Base-by-base conservation (phyloP, 2,329 filamentous ascomycete species). In the Aureobasidium sp. region DNA sequence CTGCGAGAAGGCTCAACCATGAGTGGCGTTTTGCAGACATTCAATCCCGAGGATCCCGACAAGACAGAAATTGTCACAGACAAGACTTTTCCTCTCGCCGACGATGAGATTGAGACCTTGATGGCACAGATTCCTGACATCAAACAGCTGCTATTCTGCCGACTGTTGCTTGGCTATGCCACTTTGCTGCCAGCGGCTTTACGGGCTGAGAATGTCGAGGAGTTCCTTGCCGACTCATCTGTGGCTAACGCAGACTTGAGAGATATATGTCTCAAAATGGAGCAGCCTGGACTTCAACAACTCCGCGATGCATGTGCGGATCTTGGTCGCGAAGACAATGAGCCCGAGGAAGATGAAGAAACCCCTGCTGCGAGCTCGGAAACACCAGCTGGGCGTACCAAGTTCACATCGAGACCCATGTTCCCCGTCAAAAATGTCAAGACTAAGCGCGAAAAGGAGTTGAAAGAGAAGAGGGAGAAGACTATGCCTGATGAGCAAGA, bases 301-400 rank as follows among this genome's bases (percentile, higher is more conserved):
- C 70, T 78, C 19, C 68, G 74, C 37, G 74, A 78, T 61, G 74
- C 74, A 12, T 78, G 74, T 58, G 75, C 74, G 4, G 74, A 78
- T 59, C 70, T 76, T 38, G 65, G 68, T 14, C 67, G 73, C 12
- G 66, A 64, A 11, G 69, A 72, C 24, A 64, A 69, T 3, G 65
- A 68, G 29, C 25, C 25, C 2, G 48, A 51, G 3, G 64, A 68
- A 3, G 66, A 67, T 12, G 67, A 70, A 17, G 17, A 6, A 22
- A 3, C 27, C 12, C 21, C 37, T 41, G 19, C 37, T 34, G n/a
- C 37, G n/a, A 51, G 27, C 19, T 14, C 48, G 12, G 37, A 41
- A 34, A 37, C 35, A 24, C 35, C 48, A 12, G 25, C 32, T 11
- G 48, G 48, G 25, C 48, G 48, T 14, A 51, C 48, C 8, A 51